phyloP scores from a whole-genome alignment of 257 asterid species.

The Solanum arcanum region DNA sequence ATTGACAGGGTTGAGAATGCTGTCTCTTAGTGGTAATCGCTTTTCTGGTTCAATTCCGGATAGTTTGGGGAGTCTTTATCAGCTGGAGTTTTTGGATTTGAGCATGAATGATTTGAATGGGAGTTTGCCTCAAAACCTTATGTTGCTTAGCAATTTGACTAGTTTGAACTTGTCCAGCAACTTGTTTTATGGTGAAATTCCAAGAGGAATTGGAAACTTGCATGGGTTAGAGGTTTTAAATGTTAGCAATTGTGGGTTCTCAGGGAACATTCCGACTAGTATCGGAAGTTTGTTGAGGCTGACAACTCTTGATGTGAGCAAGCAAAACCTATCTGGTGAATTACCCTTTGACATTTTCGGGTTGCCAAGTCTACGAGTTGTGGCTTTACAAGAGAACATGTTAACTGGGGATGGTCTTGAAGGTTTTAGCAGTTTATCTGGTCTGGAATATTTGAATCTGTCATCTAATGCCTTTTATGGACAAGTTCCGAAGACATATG shows the following conservation, averaged over 20 bases:
- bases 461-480: constrained; percentile 56
- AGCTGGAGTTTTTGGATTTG: constrained; percentile 36
- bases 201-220: constrained; percentile 28
- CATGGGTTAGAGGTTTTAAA: constrained; percentile 38
- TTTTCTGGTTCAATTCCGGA: constrained; percentile 34
- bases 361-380: constrained; percentile 55
- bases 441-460: constrained; percentile 46
- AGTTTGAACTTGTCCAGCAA: constrained; percentile 43
- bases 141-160: constrained; percentile 39
- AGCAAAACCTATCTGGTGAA: constrained; percentile 44
- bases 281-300: constrained; percentile 51
- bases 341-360: constrained; percentile 49
- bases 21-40: constrained; percentile 35
- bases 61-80: constrained; percentile 26
- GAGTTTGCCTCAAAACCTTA: constrained; percentile 27
- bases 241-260: constrained; percentile 44
- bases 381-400: constrained; percentile 54
- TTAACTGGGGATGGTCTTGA: constrained; percentile 50
- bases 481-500: constrained; percentile 46
- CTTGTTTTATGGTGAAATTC: constrained; percentile 37
- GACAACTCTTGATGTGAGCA: constrained; percentile 47
- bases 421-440: constrained; percentile 58
- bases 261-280: constrained; percentile 36
- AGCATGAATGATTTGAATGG: constrained; percentile 38
- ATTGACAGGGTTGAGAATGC: constrained; percentile 19